Base-by-base conservation (phyloP, 768 basidiomycete species). In the Boletus sensibilis region DNA sequence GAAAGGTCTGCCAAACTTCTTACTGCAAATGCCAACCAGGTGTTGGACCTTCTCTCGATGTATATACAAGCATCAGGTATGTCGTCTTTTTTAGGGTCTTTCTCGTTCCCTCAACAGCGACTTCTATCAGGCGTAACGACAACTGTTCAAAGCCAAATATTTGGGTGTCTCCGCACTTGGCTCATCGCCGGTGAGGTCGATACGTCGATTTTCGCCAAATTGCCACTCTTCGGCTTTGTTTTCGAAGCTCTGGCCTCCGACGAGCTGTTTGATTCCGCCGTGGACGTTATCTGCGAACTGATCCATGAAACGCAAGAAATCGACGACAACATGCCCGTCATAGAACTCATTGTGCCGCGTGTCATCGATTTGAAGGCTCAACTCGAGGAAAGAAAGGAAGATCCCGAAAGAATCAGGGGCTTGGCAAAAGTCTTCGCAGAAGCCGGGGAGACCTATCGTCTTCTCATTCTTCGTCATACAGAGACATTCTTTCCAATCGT, bases 271-370 rank as follows among this genome's bases (percentile, higher is more conserved):
- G 97, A 99, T 64, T 72, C 87, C 8, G 95, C 94, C 2, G 92
- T 95, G 38, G 90, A 97, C 57, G 87, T 92, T 35, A 80, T 98
- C 56, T 95, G 92, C 71, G 94, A 97, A 69, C 75, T 98, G 64
- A 93, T 98, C 52, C 97, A 98, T 72, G 97, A 99, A 72, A 98
- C 97, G 0, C 95, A 98, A 73, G 97, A 99, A 72, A 82, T 97
- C 31, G 90, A 96, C 57, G 96, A 98, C 31, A 94, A 93, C 67
- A 91, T 95, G 85, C 73, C 82, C 21, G 84, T 90, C 61, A 94
- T 98, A 64, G 82, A 97, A 66, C 78, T 87, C 57, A 87, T 99
- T 54, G 86, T 98, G 1, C 94, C 94, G 1, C 81, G 84, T n/a
- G 78, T 98, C 42, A 87, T 96, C 54, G 83, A 79, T 11, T 74